Evolutionary conservation across 805 yeast genomes (phyloP).

Genomic region (Hanseniaspora osmophila): DNA sequence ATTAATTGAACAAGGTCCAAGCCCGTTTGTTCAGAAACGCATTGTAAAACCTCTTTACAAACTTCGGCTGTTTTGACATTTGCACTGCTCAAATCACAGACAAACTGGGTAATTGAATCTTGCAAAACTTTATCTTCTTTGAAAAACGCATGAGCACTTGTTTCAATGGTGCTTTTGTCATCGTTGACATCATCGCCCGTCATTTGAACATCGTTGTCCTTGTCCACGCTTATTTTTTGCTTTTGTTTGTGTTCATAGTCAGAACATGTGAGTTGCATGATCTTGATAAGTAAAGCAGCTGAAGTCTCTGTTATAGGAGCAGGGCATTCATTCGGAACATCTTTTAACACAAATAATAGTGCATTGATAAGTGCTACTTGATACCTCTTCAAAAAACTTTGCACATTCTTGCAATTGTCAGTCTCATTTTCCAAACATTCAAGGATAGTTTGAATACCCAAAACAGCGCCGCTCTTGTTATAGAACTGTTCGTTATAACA

Average conservation of each 20-base stretch:
- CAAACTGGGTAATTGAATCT: conserved; percentile 74
- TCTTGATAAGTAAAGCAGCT: conserved; percentile 44
- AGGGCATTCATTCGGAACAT: conserved; percentile 81
- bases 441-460: conserved; percentile 65
- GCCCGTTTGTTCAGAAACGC: conserved; percentile 54
- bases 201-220: background rate
- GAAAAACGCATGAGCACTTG: background rate
- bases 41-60: conserved; percentile 54
- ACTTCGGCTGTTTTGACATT: conserved; percentile 71
- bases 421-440: conserved; percentile 26
- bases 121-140: conserved; percentile 49
- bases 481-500: conserved; percentile 85
- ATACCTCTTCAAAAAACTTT: conserved; percentile 57
- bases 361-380: conserved; percentile 80
- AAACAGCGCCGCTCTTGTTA: conserved; percentile 75
- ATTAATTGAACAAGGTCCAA: conserved; percentile 64
- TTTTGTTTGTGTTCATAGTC: conserved; percentile 21
- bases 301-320: conserved; percentile 63
- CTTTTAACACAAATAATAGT: conserved; percentile 77
- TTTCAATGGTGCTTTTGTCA: background rate
- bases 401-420: conserved; percentile 37
- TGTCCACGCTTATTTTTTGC: conserved; percentile 39
- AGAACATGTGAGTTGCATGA: conserved; percentile 52
- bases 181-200: background rate
- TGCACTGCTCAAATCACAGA: conserved; percentile 84